A percentile compares a stretch with the other conserved stretches of the same genome.
Conservation (phyloP, 106 monocot genomes). For the Allium sativum region DNA sequence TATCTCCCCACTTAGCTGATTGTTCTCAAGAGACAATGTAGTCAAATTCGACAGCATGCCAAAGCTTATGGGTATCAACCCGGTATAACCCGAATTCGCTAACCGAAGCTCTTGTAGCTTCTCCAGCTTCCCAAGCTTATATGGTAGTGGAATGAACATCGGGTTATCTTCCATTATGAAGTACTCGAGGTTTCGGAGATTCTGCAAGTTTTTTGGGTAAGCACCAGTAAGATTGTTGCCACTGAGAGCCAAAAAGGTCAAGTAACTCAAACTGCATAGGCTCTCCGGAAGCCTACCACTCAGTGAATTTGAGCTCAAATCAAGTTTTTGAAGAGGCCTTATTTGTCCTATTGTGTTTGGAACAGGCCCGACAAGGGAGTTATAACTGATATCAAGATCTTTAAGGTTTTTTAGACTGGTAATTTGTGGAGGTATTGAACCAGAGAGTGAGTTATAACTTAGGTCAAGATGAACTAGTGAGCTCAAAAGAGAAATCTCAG, state of each 20-base stretch:
- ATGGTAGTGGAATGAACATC: slow-evolving; percentile 38
- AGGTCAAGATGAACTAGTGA: slow-evolving; percentile 69
- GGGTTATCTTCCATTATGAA: slow-evolving; percentile 79
- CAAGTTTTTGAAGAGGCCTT: slow-evolving; percentile 69
- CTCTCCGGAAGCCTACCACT: slow-evolving; percentile 41
- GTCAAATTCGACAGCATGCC: slow-evolving; percentile 46
- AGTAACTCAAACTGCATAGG: slow-evolving; percentile 20
- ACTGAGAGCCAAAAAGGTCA: slow-evolving; percentile 70
- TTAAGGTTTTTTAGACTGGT: slow-evolving; percentile 29
- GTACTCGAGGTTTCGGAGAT: slow-evolving; percentile 68
- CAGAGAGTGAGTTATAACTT: slow-evolving; percentile 71
- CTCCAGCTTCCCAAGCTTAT: slow-evolving; percentile 46
- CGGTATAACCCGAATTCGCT: slow-evolving; percentile 65
- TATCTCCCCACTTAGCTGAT: slow-evolving; percentile 50
- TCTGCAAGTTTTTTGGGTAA: slow-evolving; percentile 34
- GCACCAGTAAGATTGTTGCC: slow-evolving; percentile 51
- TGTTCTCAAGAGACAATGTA: slow-evolving; percentile 72
- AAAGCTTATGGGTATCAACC: slow-evolving; percentile 57
- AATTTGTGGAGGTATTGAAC: slow-evolving; percentile 35
- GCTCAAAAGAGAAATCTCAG: slow-evolving; percentile 17
- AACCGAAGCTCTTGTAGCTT: slow-evolving; percentile 75
- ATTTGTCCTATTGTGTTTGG: slow-evolving; percentile 50
- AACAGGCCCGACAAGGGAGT: slow-evolving; percentile 54
- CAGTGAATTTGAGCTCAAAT: slow-evolving; percentile 70
- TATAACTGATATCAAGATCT: slow-evolving; percentile 79